A percentile compares a stretch with the other conserved stretches of the same genome.
Conservation (phyloP, 352 stramenopile species). For the Phytopythium cucurbitacearum region DNA sequence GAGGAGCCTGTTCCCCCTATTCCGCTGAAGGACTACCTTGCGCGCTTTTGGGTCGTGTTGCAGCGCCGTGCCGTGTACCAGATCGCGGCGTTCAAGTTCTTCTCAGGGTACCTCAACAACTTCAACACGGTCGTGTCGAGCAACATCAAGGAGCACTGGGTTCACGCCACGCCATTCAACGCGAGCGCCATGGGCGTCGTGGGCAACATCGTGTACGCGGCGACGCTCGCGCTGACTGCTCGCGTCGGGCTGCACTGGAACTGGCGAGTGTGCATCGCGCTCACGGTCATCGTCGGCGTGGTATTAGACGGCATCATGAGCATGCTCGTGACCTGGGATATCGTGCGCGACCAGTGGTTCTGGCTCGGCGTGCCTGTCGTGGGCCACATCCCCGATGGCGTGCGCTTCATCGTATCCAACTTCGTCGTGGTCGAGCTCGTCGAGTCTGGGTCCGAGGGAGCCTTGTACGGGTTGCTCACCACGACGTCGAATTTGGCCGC, state of each 20-base stretch:
- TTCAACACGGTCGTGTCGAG: conserved; percentile 51
- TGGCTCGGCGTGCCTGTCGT: conserved; percentile 51
- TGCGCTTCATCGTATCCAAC: conserved; percentile 57
- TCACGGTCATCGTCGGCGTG: conserved; percentile 19
- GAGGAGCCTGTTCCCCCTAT: conserved; percentile 15
- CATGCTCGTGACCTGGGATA: conserved; percentile 49
- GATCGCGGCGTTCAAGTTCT: conserved; percentile 58
- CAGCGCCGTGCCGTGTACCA: conserved; percentile 54
- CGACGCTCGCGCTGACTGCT: conserved; percentile 30
- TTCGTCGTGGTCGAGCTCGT: conserved; percentile 61
- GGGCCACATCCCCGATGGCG: conserved; percentile 39
- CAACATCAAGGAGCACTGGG: conserved; percentile 50
- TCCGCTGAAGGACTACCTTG: conserved; percentile 18
- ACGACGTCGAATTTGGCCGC: conserved; percentile 43
- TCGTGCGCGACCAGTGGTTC: conserved; percentile 61
- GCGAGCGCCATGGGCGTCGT: conserved; percentile 44
- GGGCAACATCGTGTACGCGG: conserved; percentile 35
- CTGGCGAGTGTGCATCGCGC: conserved; percentile 38
- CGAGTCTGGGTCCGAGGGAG: conserved; percentile 43
- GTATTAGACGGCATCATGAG: conserved; percentile 38
- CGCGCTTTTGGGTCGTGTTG: conserved; percentile 39
- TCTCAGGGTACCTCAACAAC: conserved; percentile 49
- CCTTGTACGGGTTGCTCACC: conserved; percentile 52
- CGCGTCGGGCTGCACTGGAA: conserved; percentile 54
- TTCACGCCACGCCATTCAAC: conserved; percentile 53